These are phyloP conservation scores for Phytopythium ostracodes DNA, from an alignment of 352 stramenopile species.

Conservation along the genomic window DNA sequence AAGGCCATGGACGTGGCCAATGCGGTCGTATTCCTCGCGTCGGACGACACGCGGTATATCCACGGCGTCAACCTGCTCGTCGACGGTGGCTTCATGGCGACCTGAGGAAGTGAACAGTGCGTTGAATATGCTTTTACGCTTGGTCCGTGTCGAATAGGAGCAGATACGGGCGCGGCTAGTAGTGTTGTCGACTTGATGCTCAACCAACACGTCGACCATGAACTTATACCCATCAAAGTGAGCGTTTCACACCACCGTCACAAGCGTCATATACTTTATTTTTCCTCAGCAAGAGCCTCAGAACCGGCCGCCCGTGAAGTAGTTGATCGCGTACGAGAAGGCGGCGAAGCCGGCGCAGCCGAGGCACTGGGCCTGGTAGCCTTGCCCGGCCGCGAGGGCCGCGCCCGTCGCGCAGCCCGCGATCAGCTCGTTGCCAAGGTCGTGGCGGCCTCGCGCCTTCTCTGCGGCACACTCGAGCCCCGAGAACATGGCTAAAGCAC, in stretches of 20 bases:
- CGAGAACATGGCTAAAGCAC: constrained; percentile 88
- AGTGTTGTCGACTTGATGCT: too few species aligned
- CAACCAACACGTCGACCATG: background rate
- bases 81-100: constrained; percentile 53
- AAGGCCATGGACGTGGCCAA: constrained; percentile 68
- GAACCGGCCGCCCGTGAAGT: constrained; percentile 78
- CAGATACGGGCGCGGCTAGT: too few species aligned
- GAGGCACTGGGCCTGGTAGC: constrained; percentile 90
- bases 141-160: background rate
- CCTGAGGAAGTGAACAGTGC: constrained; percentile 10
- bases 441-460: constrained; percentile 92
- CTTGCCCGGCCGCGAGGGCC: constrained; percentile 91
- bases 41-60: constrained; percentile 58
- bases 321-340: constrained; percentile 90
- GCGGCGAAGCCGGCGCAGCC: constrained; percentile 92
- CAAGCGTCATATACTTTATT: background rate
- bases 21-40: constrained; percentile 62
- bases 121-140: background rate
- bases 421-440: constrained; percentile 93
- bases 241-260: background rate
- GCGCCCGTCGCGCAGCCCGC: constrained; percentile 95
- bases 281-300: constrained; percentile 12
- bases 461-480: constrained; percentile 93
- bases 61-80: constrained; percentile 63
- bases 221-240: background rate